A percentile compares a stretch with the other conserved stretches of the same genome.
phyloP scores from a whole-genome alignment of 768 basidiomycete species.

The Lactarius indigo region DNA sequence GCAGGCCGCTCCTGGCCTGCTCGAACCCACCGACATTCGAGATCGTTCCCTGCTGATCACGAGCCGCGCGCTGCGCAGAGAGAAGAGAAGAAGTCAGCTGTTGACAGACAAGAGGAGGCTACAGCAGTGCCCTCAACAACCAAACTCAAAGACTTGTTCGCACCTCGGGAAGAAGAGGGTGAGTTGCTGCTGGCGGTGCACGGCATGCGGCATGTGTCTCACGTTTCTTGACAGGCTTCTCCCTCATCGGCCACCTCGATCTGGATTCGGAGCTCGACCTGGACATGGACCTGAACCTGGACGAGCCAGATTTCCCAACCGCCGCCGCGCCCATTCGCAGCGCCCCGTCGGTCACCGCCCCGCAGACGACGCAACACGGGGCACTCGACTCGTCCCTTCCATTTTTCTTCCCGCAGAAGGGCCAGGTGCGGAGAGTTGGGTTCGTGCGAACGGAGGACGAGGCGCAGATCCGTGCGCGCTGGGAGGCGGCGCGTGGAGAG shows the following conservation, averaged over 20 bases:
- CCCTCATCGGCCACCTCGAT: constrained; percentile 70
- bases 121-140: neutral
- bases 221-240: constrained; percentile 53
- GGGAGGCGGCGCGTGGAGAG: constrained; percentile 67
- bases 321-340: neutral
- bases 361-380: neutral
- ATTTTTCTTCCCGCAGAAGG: constrained; percentile 21
- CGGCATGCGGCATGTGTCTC: neutral
- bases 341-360: neutral
- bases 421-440: constrained; percentile 37
- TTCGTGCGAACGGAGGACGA: constrained; percentile 51
- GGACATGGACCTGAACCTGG: constrained; percentile 49
- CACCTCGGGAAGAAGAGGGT: constrained; percentile 66
- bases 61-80: neutral
- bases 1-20: constrained; percentile 26
- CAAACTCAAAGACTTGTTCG: constrained; percentile 71
- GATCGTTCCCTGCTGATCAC: constrained; percentile 12
- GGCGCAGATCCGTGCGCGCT: constrained; percentile 60
- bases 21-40: constrained; percentile 30
- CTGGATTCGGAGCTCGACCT: constrained; percentile 65
- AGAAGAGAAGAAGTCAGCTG: neutral
- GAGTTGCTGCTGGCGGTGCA: constrained; percentile 22
- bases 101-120: neutral
- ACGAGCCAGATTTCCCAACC: neutral
- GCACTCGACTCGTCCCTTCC: constrained; percentile 16